Evolutionary conservation across 2,329 filamentous ascomycete species (phyloP).

Genomic region (Alternaria hordeiaustralica): DNA sequence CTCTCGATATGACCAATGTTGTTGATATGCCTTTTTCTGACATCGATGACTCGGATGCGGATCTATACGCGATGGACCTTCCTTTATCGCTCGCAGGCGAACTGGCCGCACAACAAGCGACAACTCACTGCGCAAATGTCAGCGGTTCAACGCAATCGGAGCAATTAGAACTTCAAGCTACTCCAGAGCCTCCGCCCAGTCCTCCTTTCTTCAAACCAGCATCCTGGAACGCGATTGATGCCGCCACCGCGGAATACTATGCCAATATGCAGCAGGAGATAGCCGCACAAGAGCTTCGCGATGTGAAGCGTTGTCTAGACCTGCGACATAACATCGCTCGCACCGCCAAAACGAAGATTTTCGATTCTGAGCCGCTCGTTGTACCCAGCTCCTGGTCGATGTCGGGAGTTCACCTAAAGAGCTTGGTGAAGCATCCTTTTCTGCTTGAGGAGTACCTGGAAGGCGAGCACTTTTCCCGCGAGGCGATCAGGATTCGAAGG

Average conservation of each 20-base stretch:
- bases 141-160: not conserved
- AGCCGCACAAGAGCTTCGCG: not conserved
- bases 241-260: not conserved
- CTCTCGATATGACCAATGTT: not conserved
- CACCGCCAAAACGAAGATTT: not conserved
- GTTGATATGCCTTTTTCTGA: not conserved
- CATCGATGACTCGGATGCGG: not conserved
- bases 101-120: not conserved
- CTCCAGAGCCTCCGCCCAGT: not conserved
- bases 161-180: not conserved
- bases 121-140: not conserved
- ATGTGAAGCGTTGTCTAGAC: not conserved
- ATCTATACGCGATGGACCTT: not conserved
- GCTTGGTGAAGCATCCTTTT: not conserved
- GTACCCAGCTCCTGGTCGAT: not conserved
- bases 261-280: not conserved
- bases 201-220: not conserved
- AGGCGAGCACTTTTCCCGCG: not conserved
- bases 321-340: not conserved
- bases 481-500: not conserved
- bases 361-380: not conserved
- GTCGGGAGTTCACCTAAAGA: not conserved
- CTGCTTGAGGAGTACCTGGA: not conserved
- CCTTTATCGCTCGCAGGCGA: not conserved
- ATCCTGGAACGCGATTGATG: slow-evolving; percentile 1